Evolutionary conservation across 2,329 filamentous ascomycete species (phyloP).

Genomic region (Sordariomycetes sp.): DNA sequence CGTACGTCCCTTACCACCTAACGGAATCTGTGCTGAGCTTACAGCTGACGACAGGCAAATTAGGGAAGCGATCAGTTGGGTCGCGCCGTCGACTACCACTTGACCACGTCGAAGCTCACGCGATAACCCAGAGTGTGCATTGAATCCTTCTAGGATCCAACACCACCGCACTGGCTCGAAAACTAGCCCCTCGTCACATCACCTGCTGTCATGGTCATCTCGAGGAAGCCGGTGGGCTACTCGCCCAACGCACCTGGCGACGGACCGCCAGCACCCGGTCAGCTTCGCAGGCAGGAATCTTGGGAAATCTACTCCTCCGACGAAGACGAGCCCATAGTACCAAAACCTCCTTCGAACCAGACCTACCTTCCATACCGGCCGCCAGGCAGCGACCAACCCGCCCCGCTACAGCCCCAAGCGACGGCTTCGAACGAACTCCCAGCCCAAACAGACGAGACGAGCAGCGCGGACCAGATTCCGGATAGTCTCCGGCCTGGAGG

Average conservation of each 20-base stretch:
- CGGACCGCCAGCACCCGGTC: no score
- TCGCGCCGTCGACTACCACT: neutral
- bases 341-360: no score
- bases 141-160: no score
- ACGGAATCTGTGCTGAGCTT: no score
- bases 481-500: slow-evolving; percentile 5
- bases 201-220: neutral
- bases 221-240: slow-evolving; percentile 1
- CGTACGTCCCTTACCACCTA: no score
- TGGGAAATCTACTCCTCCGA: slow-evolving; percentile 5
- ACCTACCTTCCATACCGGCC: neutral
- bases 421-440: no score
- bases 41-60: no score
- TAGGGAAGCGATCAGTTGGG: neutral
- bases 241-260: neutral
- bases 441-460: no score
- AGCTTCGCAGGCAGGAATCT: slow-evolving; percentile 1
- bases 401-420: neutral
- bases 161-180: no score
- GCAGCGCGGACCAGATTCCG: slow-evolving; percentile 1
- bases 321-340: neutral
- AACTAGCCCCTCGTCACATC: neutral
- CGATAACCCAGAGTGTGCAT: neutral
- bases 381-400: neutral
- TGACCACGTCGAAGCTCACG: neutral